Evolutionary conservation across 108 stramenopile species (phyloP), one percentile per base, ranked within the genome.

Genomic region (Bacterosira constricta): DNA sequence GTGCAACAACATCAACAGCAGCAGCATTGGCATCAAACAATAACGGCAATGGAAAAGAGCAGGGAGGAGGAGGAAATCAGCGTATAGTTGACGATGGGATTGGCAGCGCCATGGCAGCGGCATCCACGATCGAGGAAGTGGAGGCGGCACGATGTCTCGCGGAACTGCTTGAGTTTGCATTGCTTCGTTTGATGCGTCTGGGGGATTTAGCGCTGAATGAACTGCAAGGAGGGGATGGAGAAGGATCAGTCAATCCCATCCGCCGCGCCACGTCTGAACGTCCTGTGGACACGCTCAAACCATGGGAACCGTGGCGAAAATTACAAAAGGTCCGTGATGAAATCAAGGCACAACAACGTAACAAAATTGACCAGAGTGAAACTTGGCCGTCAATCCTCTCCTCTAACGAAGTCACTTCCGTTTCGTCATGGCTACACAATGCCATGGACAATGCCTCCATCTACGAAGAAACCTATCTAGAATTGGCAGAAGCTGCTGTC

Each of bases 111-210:
- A 25, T 20, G 1, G 13, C 20, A 12, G 23, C 52, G 11, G 42
- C 76, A 35, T 17, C 68, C 15, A 39, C 51, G 29, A 27, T 37
- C 20, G 64, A 56, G 35, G 86, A 88, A 32, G 30, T 74, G 51
- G 54, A 70, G 32, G 68, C 87, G 18, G 87, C 90, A 17, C 52
- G 66, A 0, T 80, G 84, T 50, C 45, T 93, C 23, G 76, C 81
- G 13, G 88, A 89, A 53, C 65, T 93, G 13, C 53, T 93, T 38
- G 90, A 87, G 55, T 83, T 89, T 61, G 86, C 87, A 42, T 83
- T 88, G 20, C 74, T 84, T 47, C 66, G 89, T 3, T 68, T 90
- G 27, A 73, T 86, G 29, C 66, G 88, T 31, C 50, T 92, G 23
- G 91, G 87, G 25, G 85, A 89, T 66, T 55, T 75, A 12, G 60